A percentile compares a stretch with the other conserved stretches of the same genome.
Evolutionary conservation across 352 stramenopile species (phyloP).

Genomic region (Globisporangium acanthophoron): DNA sequence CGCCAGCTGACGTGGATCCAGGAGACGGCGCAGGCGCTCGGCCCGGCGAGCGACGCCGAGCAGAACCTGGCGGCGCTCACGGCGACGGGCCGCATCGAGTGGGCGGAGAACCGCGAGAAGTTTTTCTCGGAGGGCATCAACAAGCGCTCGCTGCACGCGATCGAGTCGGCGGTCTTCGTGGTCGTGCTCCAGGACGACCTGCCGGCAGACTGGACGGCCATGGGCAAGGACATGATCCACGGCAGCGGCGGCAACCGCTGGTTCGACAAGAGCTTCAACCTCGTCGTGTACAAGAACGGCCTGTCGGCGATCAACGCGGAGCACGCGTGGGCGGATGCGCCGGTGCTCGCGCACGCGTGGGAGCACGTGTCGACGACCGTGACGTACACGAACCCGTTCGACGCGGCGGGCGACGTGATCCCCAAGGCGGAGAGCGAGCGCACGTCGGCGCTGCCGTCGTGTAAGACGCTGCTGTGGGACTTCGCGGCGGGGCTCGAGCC

Average conservation of each 20-base stretch:
- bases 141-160: constrained; percentile 71
- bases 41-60: constrained; percentile 26
- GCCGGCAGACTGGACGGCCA: constrained; percentile 51
- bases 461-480: constrained; percentile 56
- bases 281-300: constrained; percentile 94
- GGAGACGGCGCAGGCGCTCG: constrained; percentile 32
- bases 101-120: constrained; percentile 84
- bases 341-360: constrained; percentile 82
- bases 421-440: constrained; percentile 40
- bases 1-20: constrained; percentile 76
- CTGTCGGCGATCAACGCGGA: constrained; percentile 92
- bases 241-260: constrained; percentile 91
- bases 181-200: constrained; percentile 67
- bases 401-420: constrained; percentile 42
- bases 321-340: constrained; percentile 91
- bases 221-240: constrained; percentile 79
- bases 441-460: constrained; percentile 37
- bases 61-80: constrained; percentile 77
- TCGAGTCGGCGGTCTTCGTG: constrained; percentile 79
- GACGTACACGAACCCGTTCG: constrained; percentile 46
- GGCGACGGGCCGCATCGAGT: constrained; percentile 75
- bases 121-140: constrained; percentile 87
- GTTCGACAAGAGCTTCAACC: constrained; percentile 97
- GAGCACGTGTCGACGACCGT: constrained; percentile 70
- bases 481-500: constrained; percentile 45